Evolutionary conservation across 306 rosid genomes (phyloP).

Genomic region (Geum urbanum): DNA sequence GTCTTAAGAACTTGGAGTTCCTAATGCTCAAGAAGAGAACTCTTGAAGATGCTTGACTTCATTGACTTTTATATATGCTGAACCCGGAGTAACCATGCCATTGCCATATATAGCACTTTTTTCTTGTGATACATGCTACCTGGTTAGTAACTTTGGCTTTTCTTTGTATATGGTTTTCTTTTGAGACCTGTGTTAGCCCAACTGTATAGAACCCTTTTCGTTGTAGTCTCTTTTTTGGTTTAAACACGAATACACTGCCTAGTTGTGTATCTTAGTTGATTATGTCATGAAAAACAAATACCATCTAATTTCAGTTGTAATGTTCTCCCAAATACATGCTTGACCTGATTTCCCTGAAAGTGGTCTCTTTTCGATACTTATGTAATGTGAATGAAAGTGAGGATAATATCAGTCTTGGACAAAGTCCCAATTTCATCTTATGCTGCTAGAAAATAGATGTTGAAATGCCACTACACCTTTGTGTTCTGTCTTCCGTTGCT

Average conservation of each 20-base stretch:
- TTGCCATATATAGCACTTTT: constrained; percentile 5
- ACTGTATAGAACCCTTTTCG: constrained; percentile 44
- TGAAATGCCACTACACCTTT: background rate
- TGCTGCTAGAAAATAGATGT: background rate
- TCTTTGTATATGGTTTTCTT: constrained; percentile 31
- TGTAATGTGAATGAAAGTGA: background rate
- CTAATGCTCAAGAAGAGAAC: constrained; percentile 18
- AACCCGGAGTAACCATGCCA: constrained; percentile 18
- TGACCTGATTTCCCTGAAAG: constrained; percentile 14
- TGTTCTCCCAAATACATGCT: constrained; percentile 6
- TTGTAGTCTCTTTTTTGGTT: constrained; percentile 22
- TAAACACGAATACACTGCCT: constrained; percentile 41
- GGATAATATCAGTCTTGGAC: background rate
- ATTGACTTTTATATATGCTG: constrained; percentile 17
- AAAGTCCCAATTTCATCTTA: background rate
- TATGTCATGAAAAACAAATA: constrained; percentile 25
- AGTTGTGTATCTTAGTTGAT: constrained; percentile 41
- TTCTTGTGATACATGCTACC: constrained; percentile 24
- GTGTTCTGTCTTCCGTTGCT: background rate
- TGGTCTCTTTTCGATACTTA: background rate
- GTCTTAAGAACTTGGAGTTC: constrained; percentile 6
- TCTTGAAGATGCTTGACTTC: constrained; percentile 13
- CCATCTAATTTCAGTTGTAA: constrained; percentile 25
- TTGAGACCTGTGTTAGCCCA: constrained; percentile 34
- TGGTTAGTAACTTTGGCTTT: constrained; percentile 43